Base-by-base conservation (phyloP, 176 grass and related monocot species). In the Microstegium vimineum region DNA sequence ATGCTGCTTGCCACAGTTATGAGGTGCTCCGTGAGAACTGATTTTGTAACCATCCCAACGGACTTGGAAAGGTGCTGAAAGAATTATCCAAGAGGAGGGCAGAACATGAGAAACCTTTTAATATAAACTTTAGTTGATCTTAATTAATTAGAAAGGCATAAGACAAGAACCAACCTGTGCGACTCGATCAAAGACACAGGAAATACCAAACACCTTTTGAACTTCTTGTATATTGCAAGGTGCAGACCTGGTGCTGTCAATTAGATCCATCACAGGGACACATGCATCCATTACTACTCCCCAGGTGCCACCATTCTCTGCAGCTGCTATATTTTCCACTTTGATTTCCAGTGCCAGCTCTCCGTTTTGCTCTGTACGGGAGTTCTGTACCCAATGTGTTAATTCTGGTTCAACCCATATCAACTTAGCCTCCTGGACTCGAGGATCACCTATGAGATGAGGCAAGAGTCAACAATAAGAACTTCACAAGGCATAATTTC, bases 201-300 rank as follows among this genome's bases (percentile, higher is more conserved):
- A 94, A 79, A 91, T 85, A 56, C 89, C 89, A 84, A 89, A 82
- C 74, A 81, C 81, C 62, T 89, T 8, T 43, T 27, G 77, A 75
- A 82, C 69, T 84, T 71, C 67, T 88, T 89, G 92, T 41, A 94
- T 85, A 68, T 84, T 70, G 11, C 66, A 84, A 59, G 89, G 89
- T 40, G 73, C 17, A 79, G 92, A 94, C 38, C 92, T 83, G 57
- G 66, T 87, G 34, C 83, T 91, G 73, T 94, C 80, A 12, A 94
- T 91, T 38, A 94, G 86, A 72, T 89, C 76, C 59, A 91, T 94
- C 65, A 89, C 83, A 84, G 89, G 92, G 77, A 91, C 56, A 81
- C 89, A 91, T 73, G 92, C 86, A 84, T 94, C 83, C 74, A 91
- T 86, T 81, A 68, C 79, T 67, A 74, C 71, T 81, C 70, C 77